Percentiles rank a stretch among this genome's conserved stretches.
Conservation (phyloP, 192 early-diverging fungal species). For the Mortierella hygrophila region DNA sequence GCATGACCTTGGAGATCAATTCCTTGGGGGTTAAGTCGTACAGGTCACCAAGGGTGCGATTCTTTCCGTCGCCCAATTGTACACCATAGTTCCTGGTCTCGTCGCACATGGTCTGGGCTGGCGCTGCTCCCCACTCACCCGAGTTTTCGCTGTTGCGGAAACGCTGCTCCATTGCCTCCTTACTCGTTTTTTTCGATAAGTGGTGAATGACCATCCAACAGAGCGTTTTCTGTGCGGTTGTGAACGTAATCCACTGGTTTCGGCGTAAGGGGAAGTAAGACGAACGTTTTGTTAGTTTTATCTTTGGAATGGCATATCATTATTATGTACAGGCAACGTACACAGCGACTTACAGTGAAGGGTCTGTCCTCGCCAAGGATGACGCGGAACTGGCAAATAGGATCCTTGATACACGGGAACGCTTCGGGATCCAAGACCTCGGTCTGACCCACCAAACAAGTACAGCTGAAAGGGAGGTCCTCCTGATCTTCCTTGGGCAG, state of each 20-base stretch:
- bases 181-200: background rate
- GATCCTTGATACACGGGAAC: background rate
- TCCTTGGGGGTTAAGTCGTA: background rate
- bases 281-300: background rate
- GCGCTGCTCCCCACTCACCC: conserved; percentile 24
- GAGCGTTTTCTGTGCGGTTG: conserved; percentile 8
- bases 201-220: conserved; percentile 29
- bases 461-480: background rate
- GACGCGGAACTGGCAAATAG: background rate
- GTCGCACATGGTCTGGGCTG: background rate
- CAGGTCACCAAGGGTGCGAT: conserved; percentile 1
- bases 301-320: background rate
- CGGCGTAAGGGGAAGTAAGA: too few species aligned
- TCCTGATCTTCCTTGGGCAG: background rate
- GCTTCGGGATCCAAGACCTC: background rate
- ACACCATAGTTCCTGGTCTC: background rate
- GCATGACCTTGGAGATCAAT: background rate
- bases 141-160: background rate
- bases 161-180: background rate
- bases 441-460: conserved; percentile 9
- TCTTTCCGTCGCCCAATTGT: background rate
- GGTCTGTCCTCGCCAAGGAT: background rate
- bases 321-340: background rate
- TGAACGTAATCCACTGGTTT: conserved; percentile 21
- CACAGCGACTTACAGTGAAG: background rate